Evolutionary conservation across 2,329 filamentous ascomycete species (phyloP).

Genomic region (Neonectria magnoliae): DNA sequence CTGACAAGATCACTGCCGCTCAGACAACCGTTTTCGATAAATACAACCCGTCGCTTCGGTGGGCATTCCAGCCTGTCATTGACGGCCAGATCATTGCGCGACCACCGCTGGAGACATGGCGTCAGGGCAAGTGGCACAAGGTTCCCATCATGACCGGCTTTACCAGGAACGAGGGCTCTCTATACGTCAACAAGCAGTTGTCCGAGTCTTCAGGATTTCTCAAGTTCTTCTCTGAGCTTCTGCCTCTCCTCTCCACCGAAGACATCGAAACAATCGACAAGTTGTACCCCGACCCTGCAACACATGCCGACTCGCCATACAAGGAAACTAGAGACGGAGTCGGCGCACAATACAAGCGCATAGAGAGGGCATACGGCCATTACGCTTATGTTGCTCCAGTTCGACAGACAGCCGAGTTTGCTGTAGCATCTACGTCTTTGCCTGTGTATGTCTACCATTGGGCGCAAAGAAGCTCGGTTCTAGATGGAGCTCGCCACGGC

Average conservation of each 20-base stretch:
- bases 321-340: slow-evolving; percentile 52
- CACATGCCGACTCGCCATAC: slow-evolving; percentile 47
- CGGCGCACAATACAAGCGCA: slow-evolving; percentile 62
- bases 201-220: slow-evolving; percentile 62
- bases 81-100: slow-evolving; percentile 68
- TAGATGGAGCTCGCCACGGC: slow-evolving; percentile 58
- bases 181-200: slow-evolving; percentile 67
- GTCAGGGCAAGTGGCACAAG: slow-evolving; percentile 41
- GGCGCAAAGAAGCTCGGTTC: slow-evolving; percentile 57
- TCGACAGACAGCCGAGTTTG: slow-evolving; percentile 56
- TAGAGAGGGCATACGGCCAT: slow-evolving; percentile 64
- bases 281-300: slow-evolving; percentile 69
- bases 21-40: slow-evolving; percentile 54
- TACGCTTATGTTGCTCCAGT: slow-evolving; percentile 65
- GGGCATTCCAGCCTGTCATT: slow-evolving; percentile 75
- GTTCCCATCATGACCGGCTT: slow-evolving; percentile 71
- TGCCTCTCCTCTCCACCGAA: slow-evolving; percentile 62
- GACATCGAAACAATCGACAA: slow-evolving; percentile 65
- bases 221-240: slow-evolving; percentile 67
- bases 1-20: slow-evolving; percentile 47
- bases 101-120: slow-evolving; percentile 68
- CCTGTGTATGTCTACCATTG: slow-evolving; percentile 46
- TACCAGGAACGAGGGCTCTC: slow-evolving; percentile 74
- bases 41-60: slow-evolving; percentile 58
- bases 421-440: slow-evolving; percentile 15